A percentile compares a stretch with the other conserved stretches of the same genome.
phyloP scores from a whole-genome alignment of 345 rosid genomes.

The Boechera stricta region DNA sequence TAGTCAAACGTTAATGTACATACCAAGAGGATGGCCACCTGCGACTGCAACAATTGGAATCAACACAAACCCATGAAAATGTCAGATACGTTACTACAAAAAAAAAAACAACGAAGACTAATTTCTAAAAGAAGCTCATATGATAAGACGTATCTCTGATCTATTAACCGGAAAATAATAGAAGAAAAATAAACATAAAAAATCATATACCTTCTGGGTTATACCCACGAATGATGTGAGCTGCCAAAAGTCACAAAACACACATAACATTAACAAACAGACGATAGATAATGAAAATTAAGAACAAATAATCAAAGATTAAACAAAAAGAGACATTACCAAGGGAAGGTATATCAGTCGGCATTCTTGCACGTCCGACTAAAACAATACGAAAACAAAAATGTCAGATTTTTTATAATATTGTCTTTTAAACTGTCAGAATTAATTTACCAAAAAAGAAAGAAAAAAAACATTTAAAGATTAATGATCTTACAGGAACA shows the following conservation, averaged over 20 bases:
- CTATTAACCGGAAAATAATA: neutral
- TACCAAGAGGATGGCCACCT: slow-evolving; percentile 20
- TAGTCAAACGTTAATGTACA: neutral
- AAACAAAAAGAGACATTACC: neutral
- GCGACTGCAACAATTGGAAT: slow-evolving; percentile 14
- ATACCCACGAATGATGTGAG: neutral
- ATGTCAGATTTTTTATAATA: neutral
- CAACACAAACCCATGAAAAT: slow-evolving; percentile 21
- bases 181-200: neutral
- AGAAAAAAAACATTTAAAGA: neutral
- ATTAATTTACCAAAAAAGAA: neutral
- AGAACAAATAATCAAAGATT: neutral
- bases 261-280: neutral
- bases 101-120: neutral
- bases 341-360: neutral
- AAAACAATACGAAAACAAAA: neutral
- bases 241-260: neutral
- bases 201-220: neutral
- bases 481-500: neutral
- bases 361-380: slow-evolving; percentile 2
- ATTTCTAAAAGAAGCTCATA: slow-evolving; percentile 1
- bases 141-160: neutral
- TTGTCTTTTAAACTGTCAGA: too few species aligned
- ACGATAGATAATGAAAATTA: neutral
- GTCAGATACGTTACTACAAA: slow-evolving; percentile 1